These are phyloP conservation scores for Centella asiatica DNA, from an alignment of 129 eudicot genomes.

Conservation along the genomic window DNA sequence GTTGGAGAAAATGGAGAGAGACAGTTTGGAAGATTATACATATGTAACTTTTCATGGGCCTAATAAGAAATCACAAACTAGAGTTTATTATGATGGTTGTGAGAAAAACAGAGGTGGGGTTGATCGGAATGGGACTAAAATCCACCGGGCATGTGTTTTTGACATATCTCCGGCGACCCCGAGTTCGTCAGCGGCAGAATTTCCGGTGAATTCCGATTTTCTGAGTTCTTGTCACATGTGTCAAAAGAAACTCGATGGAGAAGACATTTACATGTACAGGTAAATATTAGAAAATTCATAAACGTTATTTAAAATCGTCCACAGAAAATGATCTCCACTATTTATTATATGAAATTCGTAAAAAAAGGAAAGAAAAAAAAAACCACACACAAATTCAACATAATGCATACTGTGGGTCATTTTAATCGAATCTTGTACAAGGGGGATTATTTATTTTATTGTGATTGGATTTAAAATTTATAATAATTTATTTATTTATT, in stretches of 20 bases:
- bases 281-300: conserved; percentile 5
- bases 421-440: too few relatives aligned
- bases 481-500: background rate
- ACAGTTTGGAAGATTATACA: conserved; percentile 44
- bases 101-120: conserved; percentile 6
- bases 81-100: conserved; percentile 32
- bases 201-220: conserved; percentile 33
- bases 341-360: background rate
- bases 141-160: conserved; percentile 30
- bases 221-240: conserved; percentile 56
- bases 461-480: too few relatives aligned
- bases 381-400: too few relatives aligned
- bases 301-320: too few relatives aligned
- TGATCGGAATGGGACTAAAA: conserved; percentile 8
- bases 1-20: conserved; percentile 8
- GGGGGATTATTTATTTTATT: too few relatives aligned
- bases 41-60: conserved; percentile 43
- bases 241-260: conserved; percentile 54
- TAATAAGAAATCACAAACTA: conserved; percentile 31
- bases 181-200: conserved; percentile 12
- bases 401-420: too few relatives aligned
- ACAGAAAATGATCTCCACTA: background rate
- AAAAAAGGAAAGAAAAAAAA: too few relatives aligned
- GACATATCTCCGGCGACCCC: conserved; percentile 42
- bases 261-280: conserved; percentile 88